phyloP scores from a whole-genome alignment of 345 rosid species.

The Crucihimalaya himalaica region DNA sequence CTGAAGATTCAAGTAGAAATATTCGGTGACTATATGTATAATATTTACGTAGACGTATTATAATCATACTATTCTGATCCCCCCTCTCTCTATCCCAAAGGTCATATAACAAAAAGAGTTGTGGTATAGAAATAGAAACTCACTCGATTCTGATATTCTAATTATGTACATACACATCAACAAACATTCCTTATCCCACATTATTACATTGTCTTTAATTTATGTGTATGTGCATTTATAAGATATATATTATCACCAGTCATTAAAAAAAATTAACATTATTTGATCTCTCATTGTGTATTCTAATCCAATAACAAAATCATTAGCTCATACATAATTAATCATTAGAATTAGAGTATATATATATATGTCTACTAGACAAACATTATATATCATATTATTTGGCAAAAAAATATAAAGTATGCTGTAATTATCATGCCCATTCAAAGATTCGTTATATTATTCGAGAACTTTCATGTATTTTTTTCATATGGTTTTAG shows the following conservation, averaged over 20 bases:
- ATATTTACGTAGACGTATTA: neutral
- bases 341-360: slow-evolving; percentile 16
- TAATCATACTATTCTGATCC: neutral
- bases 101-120: slow-evolving; percentile 22
- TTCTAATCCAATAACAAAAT: slow-evolving; percentile 2
- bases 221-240: neutral
- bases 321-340: slow-evolving; percentile 14
- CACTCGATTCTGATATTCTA: slow-evolving; percentile 12
- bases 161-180: slow-evolving; percentile 4
- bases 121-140: neutral
- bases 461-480: neutral
- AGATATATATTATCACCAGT: slow-evolving; percentile 1
- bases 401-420: slow-evolving; percentile 1
- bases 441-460: slow-evolving; percentile 26
- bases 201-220: slow-evolving; percentile 12
- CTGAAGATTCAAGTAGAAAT: neutral
- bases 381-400: neutral
- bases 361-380: slow-evolving; percentile 9
- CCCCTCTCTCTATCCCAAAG: slow-evolving; percentile 29
- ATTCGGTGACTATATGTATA: neutral
- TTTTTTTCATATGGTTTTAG: neutral
- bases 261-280: neutral
- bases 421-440: slow-evolving; percentile 25
- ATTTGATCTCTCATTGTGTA: neutral
- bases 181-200: slow-evolving; percentile 31